phyloP scores from a whole-genome alignment of 2,329 filamentous ascomycete species.

The Microthyrium microscopicum region DNA sequence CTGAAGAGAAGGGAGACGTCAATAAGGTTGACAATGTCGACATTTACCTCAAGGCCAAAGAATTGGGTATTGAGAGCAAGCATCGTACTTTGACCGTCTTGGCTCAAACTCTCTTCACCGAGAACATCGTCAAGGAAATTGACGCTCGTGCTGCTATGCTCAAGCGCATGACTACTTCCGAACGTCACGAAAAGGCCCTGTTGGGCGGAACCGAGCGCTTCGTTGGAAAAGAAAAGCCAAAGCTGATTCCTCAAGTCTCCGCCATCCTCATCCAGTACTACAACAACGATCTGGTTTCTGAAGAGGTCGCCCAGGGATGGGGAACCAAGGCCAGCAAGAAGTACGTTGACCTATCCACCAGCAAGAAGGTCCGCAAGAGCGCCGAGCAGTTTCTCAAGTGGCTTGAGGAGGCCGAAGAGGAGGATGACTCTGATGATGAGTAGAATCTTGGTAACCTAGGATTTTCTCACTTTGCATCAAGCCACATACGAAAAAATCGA shows the following conservation, averaged over 20 bases:
- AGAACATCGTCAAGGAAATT: conserved; percentile 79
- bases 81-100: conserved; percentile 85
- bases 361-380: conserved; percentile 90
- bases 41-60: conserved; percentile 93
- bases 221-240: conserved; percentile 64
- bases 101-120: conserved; percentile 83
- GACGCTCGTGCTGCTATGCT: conserved; percentile 69
- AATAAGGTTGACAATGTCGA: conserved; percentile 73
- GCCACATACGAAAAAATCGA: too few relatives aligned
- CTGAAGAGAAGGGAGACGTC: conserved; percentile 52
- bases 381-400: conserved; percentile 88
- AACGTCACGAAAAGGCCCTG: conserved; percentile 89
- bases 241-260: conserved; percentile 61
- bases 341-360: conserved; percentile 77
- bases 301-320: conserved; percentile 83
- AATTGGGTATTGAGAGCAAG: conserved; percentile 85
- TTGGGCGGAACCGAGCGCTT: conserved; percentile 91
- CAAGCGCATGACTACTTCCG: conserved; percentile 81
- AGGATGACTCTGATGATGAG: conserved; percentile 48
- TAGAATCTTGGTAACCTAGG: too few relatives aligned
- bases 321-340: conserved; percentile 95
- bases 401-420: conserved; percentile 72
- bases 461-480: too few relatives aligned
- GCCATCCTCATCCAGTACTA: conserved; percentile 84
- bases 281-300: conserved; percentile 71